These are phyloP conservation scores for Dillenia turbinata DNA, from an alignment of 164 flowering plant species.

Conservation along the genomic window DNA sequence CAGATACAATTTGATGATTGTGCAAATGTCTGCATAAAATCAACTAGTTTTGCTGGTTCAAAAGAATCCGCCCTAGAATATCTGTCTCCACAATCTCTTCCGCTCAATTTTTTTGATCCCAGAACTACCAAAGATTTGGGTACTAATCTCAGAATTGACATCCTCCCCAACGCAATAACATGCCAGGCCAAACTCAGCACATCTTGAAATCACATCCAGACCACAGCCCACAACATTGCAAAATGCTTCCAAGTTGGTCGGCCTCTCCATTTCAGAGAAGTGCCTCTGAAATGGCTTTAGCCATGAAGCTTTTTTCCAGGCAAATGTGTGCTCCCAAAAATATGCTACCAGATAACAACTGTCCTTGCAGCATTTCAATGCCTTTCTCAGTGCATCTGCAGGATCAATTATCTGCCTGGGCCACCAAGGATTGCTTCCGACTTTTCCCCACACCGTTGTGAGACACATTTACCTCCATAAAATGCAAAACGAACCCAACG, in stretches of 20 bases:
- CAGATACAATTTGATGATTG: constrained; percentile 25
- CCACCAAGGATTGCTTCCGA: constrained; percentile 96
- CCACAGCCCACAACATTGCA: constrained; percentile 62
- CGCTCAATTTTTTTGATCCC: constrained; percentile 57
- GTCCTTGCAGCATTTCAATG: constrained; percentile 45
- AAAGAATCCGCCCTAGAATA: constrained; percentile 37
- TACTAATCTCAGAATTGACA: constrained; percentile 25
- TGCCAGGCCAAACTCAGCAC: constrained; percentile 65
- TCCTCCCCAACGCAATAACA: constrained; percentile 57
- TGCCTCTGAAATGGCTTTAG: constrained; percentile 53
- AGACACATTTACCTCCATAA: neutral
- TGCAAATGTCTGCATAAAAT: constrained; percentile 40
- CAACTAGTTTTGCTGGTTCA: constrained; percentile 50
- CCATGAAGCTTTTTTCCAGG: constrained; percentile 66
- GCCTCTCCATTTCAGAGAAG: constrained; percentile 59
- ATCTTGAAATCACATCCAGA: constrained; percentile 64
- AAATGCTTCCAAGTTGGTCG: constrained; percentile 42
- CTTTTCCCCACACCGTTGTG: constrained; percentile 46
- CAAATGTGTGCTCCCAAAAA: constrained; percentile 82
- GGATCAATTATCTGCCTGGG: constrained; percentile 83
- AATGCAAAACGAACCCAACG: neutral
- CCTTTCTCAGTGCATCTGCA: constrained; percentile 47
- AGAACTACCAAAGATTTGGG: constrained; percentile 47
- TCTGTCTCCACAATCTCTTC: constrained; percentile 41
- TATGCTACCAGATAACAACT: constrained; percentile 51